These are phyloP conservation scores for Oryza officinalis DNA, from an alignment of 176 grass and related monocot genomes.

Conservation along the genomic window DNA sequence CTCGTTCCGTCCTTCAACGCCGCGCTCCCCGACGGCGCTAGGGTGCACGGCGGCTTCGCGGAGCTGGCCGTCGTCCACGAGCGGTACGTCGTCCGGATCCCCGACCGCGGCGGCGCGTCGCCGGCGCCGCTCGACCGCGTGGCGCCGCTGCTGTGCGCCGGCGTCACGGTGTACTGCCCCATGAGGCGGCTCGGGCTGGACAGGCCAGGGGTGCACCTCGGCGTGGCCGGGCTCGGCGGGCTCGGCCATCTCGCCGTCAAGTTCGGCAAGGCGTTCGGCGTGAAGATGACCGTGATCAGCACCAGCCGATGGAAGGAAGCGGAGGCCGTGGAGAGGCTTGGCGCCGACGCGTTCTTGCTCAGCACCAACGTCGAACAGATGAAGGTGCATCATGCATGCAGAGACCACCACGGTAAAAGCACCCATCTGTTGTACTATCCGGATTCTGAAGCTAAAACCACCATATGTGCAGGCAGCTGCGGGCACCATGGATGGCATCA, in stretches of 20 bases:
- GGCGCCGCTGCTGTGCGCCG: constrained; percentile 54
- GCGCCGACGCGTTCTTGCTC: constrained; percentile 47
- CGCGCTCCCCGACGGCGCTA: constrained; percentile 35
- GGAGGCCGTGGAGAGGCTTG: constrained; percentile 44
- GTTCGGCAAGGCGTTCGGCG: constrained; percentile 52
- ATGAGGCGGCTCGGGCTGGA: constrained; percentile 49
- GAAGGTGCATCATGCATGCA: constrained; percentile 21
- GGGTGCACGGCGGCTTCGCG: constrained; percentile 51
- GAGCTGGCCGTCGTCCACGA: constrained; percentile 40
- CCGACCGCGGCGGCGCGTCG: constrained; percentile 1
- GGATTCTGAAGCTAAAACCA: background rate
- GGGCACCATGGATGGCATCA: constrained; percentile 37
- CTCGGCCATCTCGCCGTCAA: constrained; percentile 57
- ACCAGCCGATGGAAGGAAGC: constrained; percentile 43
- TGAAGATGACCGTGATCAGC: constrained; percentile 61
- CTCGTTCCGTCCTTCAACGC: constrained; percentile 38
- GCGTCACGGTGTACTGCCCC: constrained; percentile 52
- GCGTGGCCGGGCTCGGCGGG: constrained; percentile 54
- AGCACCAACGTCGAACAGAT: constrained; percentile 16
- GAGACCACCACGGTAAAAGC: too few species aligned
- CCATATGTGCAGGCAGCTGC: constrained; percentile 1
- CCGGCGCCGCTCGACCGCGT: constrained; percentile 25
- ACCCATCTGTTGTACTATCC: background rate
- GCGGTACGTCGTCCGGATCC: constrained; percentile 42
- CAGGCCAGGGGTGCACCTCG: constrained; percentile 45